These are phyloP conservation scores for Ganoderma lucidum DNA, from an alignment of 1,284 basidiomycete species.

Conservation along the genomic window DNA sequence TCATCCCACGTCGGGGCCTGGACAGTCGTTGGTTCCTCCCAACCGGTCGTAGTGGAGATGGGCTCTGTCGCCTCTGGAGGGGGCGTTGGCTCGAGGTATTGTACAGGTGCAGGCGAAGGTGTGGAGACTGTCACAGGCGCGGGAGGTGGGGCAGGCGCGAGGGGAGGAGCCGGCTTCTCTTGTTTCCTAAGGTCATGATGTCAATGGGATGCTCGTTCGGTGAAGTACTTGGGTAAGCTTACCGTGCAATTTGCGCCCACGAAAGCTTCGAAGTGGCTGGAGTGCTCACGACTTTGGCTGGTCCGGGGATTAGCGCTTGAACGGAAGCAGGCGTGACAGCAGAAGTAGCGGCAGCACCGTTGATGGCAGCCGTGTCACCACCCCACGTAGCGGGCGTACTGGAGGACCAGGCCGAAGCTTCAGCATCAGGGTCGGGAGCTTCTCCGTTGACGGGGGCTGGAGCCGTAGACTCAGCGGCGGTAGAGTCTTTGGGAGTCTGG, in stretches of 20 bases:
- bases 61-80: slow-evolving; percentile 46
- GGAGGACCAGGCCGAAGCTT: slow-evolving; percentile 36
- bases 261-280: slow-evolving; percentile 78
- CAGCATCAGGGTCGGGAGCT: slow-evolving; percentile 25
- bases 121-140: slow-evolving; percentile 38
- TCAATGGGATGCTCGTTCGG: neutral
- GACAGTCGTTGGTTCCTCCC: slow-evolving; percentile 81
- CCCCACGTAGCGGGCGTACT: slow-evolving; percentile 50
- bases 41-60: slow-evolving; percentile 47
- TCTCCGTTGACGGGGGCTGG: slow-evolving; percentile 30
- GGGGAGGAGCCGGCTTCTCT: slow-evolving; percentile 58
- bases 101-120: slow-evolving; percentile 41
- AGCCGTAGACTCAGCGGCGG: slow-evolving; percentile 30
- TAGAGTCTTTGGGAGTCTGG: slow-evolving; percentile 33
- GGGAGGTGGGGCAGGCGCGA: slow-evolving; percentile 43
- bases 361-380: slow-evolving; percentile 45
- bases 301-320: slow-evolving; percentile 31
- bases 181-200: slow-evolving; percentile 46
- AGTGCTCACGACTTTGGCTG: slow-evolving; percentile 53
- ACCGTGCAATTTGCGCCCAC: slow-evolving; percentile 84
- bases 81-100: slow-evolving; percentile 37
- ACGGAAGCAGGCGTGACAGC: slow-evolving; percentile 31
- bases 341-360: slow-evolving; percentile 41
- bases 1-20: slow-evolving; percentile 80
- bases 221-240: slow-evolving; percentile 35